Percentiles rank a stretch among this genome's conserved stretches.
phyloP scores from a whole-genome alignment of 2,329 filamentous ascomycete genomes.

The Paecilomyces sp. region DNA sequence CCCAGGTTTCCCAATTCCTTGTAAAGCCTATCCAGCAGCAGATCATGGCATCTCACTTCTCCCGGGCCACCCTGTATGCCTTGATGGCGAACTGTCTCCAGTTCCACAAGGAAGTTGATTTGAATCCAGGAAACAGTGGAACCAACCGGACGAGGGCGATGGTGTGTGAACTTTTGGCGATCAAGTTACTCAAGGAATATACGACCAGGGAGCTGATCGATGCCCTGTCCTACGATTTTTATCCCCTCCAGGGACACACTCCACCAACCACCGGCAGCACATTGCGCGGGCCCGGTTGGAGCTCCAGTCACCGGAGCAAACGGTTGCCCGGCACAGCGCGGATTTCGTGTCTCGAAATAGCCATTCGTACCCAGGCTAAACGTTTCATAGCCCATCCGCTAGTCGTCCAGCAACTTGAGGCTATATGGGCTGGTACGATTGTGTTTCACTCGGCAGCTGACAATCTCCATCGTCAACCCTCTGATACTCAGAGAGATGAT shows the following conservation, averaged over 20 bases:
- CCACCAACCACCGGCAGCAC: constrained; percentile 33
- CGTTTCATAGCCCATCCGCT: constrained; percentile 86
- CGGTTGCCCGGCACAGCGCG: constrained; percentile 57
- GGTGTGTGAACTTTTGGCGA: constrained; percentile 83
- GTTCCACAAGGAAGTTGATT: constrained; percentile 78
- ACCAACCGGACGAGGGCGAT: constrained; percentile 77
- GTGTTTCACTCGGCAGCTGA: constrained; percentile 89
- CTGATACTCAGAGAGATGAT: constrained; percentile 19
- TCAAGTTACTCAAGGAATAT: constrained; percentile 85
- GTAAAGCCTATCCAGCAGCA: constrained; percentile 93
- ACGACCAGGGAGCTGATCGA: constrained; percentile 85
- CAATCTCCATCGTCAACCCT: constrained; percentile 62
- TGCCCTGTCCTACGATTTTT: constrained; percentile 89
- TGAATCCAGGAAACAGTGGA: constrained; percentile 76
- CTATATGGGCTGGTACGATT: constrained; percentile 93
- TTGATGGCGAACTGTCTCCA: constrained; percentile 91
- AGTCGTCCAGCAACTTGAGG: constrained; percentile 90
- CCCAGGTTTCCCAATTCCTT: constrained; percentile 90
- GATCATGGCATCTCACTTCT: constrained; percentile 76
- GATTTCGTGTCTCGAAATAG: constrained; percentile 85
- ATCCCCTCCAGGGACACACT: constrained; percentile 75
- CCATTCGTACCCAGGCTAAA: constrained; percentile 87
- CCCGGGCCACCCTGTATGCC: constrained; percentile 77
- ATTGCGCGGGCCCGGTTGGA: constrained; percentile 28
- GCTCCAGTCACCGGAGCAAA: constrained; percentile 32